These are phyloP conservation scores for Chlorociboria aeruginascens DNA, from an alignment of 495 filamentous ascomycete genomes.

Conservation along the genomic window DNA sequence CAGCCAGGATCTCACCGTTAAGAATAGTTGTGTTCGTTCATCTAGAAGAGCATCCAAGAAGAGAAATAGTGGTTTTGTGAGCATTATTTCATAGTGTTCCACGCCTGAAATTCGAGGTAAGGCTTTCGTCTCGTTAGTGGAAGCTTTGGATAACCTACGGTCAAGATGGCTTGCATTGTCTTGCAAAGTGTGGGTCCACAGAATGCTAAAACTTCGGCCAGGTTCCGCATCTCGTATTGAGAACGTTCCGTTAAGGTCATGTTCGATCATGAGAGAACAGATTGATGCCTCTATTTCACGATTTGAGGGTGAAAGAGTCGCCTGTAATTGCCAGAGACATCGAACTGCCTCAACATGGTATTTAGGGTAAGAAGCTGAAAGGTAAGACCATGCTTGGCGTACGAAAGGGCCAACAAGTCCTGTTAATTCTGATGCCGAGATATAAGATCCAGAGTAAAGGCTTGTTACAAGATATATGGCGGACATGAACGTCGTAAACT, in stretches of 20 bases:
- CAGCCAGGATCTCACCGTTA: conserved; percentile 72
- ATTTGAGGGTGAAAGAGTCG: conserved; percentile 34
- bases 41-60: conserved; percentile 70
- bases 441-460: conserved; percentile 45
- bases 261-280: conserved; percentile 55
- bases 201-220: conserved; percentile 53
- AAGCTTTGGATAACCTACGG: conserved; percentile 33
- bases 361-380: conserved; percentile 71
- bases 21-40: conserved; percentile 59
- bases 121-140: conserved; percentile 37
- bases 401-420: conserved; percentile 57
- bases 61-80: conserved; percentile 72
- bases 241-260: conserved; percentile 37
- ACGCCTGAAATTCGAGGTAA: conserved; percentile 31
- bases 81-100: conserved; percentile 52
- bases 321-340: conserved; percentile 74
- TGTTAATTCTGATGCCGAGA: conserved; percentile 45
- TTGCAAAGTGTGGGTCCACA: conserved; percentile 72
- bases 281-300: conserved; percentile 69
- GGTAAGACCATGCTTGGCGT: conserved; percentile 59
- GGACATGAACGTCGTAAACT: conserved; percentile 44
- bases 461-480: conserved; percentile 49
- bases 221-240: conserved; percentile 38
- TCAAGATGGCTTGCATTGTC: conserved; percentile 36
- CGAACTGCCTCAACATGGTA: conserved; percentile 89